Percentiles rank a stretch among this genome's conserved stretches.
Evolutionary conservation across 2,329 filamentous ascomycete genomes (phyloP).

Genomic region (Akanthomyces uredinophilus): DNA sequence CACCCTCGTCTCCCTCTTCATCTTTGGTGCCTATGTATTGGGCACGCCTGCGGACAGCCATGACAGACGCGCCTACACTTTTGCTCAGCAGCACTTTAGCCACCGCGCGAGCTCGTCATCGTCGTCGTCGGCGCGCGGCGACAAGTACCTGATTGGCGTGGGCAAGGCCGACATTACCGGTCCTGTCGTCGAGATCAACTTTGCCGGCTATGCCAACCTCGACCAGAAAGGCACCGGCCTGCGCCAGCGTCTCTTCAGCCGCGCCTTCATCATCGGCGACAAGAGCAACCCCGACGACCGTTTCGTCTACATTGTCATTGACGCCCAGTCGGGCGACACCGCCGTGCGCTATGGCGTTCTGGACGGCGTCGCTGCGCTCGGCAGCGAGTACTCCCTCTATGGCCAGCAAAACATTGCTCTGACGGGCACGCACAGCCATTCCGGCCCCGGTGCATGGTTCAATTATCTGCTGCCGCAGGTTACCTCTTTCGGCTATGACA

Average conservation of each 20-base stretch:
- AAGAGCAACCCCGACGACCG: slow-evolving; percentile 60
- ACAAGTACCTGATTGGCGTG: slow-evolving; percentile 47
- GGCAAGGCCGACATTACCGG: slow-evolving; percentile 58
- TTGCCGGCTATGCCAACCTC: slow-evolving; percentile 89
- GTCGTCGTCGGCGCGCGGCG: slow-evolving; percentile 16
- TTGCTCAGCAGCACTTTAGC: slow-evolving; percentile 8
- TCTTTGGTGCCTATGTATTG: slow-evolving; percentile 13
- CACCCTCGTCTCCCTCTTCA: slow-evolving; percentile 13
- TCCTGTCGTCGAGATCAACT: slow-evolving; percentile 82
- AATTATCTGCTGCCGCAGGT: slow-evolving; percentile 93
- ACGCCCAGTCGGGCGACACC: slow-evolving; percentile 83
- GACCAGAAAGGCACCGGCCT: slow-evolving; percentile 77
- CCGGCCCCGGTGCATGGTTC: slow-evolving; percentile 86
- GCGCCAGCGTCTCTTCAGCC: slow-evolving; percentile 80
- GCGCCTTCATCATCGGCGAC: slow-evolving; percentile 81
- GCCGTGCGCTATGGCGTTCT: slow-evolving; percentile 84
- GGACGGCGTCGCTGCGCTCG: slow-evolving; percentile 63
- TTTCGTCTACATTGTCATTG: slow-evolving; percentile 82
- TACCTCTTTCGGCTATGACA: slow-evolving; percentile 78
- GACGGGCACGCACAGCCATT: slow-evolving; percentile 89
- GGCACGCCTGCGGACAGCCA: slow-evolving; percentile 5
- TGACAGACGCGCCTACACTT: slow-evolving; percentile 7
- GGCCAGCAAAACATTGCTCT: slow-evolving; percentile 77
- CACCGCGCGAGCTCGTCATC: background rate
- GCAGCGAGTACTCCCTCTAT: slow-evolving; percentile 69